Evolutionary conservation across 768 basidiomycete species (phyloP), one percentile per base, ranked within the genome.

Genomic region (Coprinellus micaceus): DNA sequence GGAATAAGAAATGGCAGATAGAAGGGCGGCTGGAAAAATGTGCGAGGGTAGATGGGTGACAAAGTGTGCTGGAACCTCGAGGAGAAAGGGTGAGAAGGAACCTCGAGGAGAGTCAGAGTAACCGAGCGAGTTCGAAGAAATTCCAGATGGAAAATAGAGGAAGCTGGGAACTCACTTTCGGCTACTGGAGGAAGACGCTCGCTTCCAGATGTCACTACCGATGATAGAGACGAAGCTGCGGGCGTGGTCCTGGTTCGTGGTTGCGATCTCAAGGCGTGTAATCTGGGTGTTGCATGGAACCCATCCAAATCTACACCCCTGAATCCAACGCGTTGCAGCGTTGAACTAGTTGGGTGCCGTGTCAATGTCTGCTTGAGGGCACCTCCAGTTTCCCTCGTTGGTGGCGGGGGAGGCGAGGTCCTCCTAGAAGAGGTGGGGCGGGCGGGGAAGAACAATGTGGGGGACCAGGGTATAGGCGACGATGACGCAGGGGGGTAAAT

Each of bases 301-400:
- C 95, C 94, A 98, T 59, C 92, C 94, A 94, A 94, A 96, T 40
- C 94, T 94, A 50, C 88, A 91, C 25, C 94, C 95, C 67, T 97
- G 95, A 57, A 98, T 91, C 33, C 74, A 91, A 41, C 85, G 84
- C 43, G 94, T 92, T 41, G 86, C 80, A 30, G 89, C 73, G 73
- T 96, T 98, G 74, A 97, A 87, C 67, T 92, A 81, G 64, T 82
- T 85, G 74, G 84, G 85, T 62, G 96, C 67, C 52, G 70, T 75
- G 0, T 94, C 91, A 59, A 92, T 62, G 56, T 78, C 76, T 79
- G 76, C 37, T 71, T 73, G 64, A 89, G 75, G 5, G 66, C 67
- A 49, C 87, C 88, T 13, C 89, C 89, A 36, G 62, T 67, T 21
- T 85, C 86, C 66, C 82, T 75, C 69, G 62, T 77, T 75, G 15